Conservation (phyloP, 345 rosid genomes). For the Hibiscus mutabilis region DNA sequence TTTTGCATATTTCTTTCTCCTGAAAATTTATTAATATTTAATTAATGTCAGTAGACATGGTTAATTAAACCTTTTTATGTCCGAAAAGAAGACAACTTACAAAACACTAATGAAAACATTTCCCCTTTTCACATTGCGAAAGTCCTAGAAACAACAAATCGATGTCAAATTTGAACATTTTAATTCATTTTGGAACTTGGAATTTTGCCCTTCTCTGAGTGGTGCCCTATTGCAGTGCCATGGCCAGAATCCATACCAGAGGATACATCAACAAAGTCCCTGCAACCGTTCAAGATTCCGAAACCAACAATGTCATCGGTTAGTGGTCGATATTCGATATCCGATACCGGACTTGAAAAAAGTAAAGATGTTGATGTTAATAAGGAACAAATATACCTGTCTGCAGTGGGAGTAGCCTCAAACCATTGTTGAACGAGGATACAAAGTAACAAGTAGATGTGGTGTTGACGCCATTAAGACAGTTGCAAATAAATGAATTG, state of each 20-base stretch:
- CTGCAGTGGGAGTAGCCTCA: constrained; percentile 20
- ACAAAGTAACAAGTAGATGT: constrained; percentile 62
- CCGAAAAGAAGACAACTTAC: background rate
- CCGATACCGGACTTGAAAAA: background rate
- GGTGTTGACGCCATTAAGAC: constrained; percentile 64
- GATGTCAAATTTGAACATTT: background rate
- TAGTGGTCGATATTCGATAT: background rate
- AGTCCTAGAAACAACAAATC: background rate
- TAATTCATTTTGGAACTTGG: background rate
- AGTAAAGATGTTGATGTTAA: background rate
- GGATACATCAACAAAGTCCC: constrained; percentile 18
- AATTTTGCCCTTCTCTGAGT: background rate
- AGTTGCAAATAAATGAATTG: constrained; percentile 55
- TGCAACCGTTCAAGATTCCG: constrained; percentile 13
- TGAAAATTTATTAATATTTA: background rate
- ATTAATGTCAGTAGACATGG: no score
- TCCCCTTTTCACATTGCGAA: background rate
- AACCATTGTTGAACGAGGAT: constrained; percentile 27
- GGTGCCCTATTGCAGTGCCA: constrained; percentile 5
- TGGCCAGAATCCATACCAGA: constrained; percentile 19
- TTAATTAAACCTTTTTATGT: no score
- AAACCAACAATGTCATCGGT: background rate
- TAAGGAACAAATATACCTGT: constrained; percentile 1
- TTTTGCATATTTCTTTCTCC: constrained; percentile 5
- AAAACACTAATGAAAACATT: background rate